Evolutionary conservation across 202 grass and related monocot species (phyloP).

Genomic region (Dendrocalamus latiflorus): DNA sequence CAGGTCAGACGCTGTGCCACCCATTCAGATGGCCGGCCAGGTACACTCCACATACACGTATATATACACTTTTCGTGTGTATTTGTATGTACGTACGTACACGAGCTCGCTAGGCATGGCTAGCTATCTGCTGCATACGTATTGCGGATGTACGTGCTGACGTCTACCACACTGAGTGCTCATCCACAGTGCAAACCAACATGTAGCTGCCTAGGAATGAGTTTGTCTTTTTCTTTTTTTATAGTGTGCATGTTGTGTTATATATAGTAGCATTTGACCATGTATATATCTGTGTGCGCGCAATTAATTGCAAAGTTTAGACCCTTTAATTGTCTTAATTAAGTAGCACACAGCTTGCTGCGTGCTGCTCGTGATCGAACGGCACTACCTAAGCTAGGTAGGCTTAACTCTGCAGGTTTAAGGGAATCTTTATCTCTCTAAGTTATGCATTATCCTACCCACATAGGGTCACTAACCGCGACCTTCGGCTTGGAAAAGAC

Average conservation of each 20-base stretch:
- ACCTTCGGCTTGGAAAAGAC: constrained; percentile 17
- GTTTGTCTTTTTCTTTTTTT: not conserved
- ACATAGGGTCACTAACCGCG: not conserved
- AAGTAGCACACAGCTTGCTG: not conserved
- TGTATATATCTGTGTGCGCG: not conserved
- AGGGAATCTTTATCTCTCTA: not conserved
- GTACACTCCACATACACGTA: not conserved
- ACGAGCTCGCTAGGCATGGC: not conserved
- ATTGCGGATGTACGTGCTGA: constrained; percentile 12
- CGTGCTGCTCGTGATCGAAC: not conserved
- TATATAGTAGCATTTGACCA: not conserved
- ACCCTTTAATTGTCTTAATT: not conserved
- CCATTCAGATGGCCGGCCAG: not conserved
- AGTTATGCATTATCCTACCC: not conserved
- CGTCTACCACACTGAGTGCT: not conserved
- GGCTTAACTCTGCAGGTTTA: not conserved
- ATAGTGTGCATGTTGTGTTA: not conserved
- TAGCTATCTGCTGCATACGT: not conserved
- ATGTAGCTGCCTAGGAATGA: not conserved
- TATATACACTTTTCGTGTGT: not conserved
- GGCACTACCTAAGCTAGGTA: not conserved
- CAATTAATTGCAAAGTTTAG: not conserved
- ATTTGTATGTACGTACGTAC: not conserved
- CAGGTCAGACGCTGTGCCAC: constrained; percentile 10
- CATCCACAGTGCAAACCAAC: not conserved